Percentiles rank a stretch among this genome's conserved stretches.
Evolutionary conservation across 371 early-diverging fungal genomes (phyloP).

Genomic region (Encephalitozoon romaleae): DNA sequence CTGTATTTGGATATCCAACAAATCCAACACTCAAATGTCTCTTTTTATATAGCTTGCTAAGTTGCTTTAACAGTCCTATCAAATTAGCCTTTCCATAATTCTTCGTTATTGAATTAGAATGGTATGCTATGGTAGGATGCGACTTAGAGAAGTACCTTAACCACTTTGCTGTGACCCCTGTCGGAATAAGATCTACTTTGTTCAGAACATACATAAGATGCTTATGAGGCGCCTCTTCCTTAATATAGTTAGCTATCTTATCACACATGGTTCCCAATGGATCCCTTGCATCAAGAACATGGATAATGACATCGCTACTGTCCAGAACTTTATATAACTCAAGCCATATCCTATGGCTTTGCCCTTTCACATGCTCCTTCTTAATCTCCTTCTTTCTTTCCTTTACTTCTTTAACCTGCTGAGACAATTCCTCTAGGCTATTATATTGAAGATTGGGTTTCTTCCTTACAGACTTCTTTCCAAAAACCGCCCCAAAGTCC

Average conservation of each 20-base stretch:
- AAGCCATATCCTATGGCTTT: slow-evolving; percentile 94
- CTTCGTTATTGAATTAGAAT: slow-evolving; percentile 79
- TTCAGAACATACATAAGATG: slow-evolving; percentile 94
- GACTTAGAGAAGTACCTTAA: slow-evolving; percentile 75
- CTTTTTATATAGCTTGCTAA: slow-evolving; percentile 79
- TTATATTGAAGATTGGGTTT: slow-evolving; percentile 66
- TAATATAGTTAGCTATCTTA: slow-evolving; percentile 77
- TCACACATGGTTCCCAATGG: slow-evolving; percentile 87
- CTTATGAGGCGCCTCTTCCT: slow-evolving; percentile 86
- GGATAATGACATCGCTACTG: slow-evolving; percentile 88
- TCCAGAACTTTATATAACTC: slow-evolving; percentile 98
- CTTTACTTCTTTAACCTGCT: slow-evolving; percentile 63
- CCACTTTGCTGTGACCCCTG: slow-evolving; percentile 94
- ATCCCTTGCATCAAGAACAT: slow-evolving; percentile 94
- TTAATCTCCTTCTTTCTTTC: slow-evolving; percentile 63
- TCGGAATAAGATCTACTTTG: slow-evolving; percentile 97
- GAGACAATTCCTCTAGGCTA: slow-evolving; percentile 72
- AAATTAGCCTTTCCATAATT: slow-evolving; percentile 94
- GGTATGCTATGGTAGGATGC: slow-evolving; percentile 91
- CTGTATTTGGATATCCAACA: slow-evolving; percentile 62
- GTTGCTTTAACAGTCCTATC: slow-evolving; percentile 89
- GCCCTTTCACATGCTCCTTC: slow-evolving; percentile 77
- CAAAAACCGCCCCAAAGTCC: slow-evolving; percentile 80
- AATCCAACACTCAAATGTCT: slow-evolving; percentile 67
- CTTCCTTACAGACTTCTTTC: slow-evolving; percentile 77